phyloP scores from a whole-genome alignment of 495 filamentous ascomycete genomes.

The Collariella sp. region DNA sequence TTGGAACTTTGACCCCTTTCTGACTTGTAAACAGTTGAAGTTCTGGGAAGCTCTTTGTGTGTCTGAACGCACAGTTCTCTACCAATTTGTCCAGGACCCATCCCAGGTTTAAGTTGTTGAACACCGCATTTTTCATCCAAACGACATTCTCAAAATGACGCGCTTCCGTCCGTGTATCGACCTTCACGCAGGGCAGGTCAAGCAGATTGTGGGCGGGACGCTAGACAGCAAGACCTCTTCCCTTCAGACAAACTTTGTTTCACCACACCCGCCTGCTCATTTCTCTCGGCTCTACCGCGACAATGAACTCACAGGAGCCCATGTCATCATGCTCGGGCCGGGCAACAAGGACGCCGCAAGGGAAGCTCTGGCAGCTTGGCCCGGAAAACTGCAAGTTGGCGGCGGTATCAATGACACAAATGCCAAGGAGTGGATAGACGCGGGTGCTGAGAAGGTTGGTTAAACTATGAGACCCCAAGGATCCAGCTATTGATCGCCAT shows the following conservation, averaged over 20 bases:
- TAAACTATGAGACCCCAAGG: background rate
- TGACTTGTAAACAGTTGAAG: no score
- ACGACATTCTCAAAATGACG: constrained; percentile 57
- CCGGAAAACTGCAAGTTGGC: constrained; percentile 69
- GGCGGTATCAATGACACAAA: constrained; percentile 84
- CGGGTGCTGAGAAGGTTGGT: constrained; percentile 75
- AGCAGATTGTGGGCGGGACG: constrained; percentile 96
- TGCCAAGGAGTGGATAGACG: constrained; percentile 75
- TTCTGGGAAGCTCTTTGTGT: no score
- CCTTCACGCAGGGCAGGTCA: constrained; percentile 88
- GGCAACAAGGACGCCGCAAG: constrained; percentile 73
- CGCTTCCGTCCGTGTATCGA: constrained; percentile 95
- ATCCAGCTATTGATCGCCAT: background rate
- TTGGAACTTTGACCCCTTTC: background rate
- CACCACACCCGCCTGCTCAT: constrained; percentile 66
- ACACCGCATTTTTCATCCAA: no score
- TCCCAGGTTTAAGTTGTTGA: no score
- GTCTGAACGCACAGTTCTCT: no score
- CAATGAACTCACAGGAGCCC: constrained; percentile 64
- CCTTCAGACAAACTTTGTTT: constrained; percentile 86
- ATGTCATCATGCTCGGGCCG: constrained; percentile 92
- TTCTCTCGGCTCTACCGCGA: constrained; percentile 73
- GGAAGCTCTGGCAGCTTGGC: constrained; percentile 71
- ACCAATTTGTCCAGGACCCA: no score
- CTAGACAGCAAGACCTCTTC: constrained; percentile 55